Evolutionary conservation across 257 asterid genomes (phyloP).

Genomic region (Parsonsia alboflavescens): DNA sequence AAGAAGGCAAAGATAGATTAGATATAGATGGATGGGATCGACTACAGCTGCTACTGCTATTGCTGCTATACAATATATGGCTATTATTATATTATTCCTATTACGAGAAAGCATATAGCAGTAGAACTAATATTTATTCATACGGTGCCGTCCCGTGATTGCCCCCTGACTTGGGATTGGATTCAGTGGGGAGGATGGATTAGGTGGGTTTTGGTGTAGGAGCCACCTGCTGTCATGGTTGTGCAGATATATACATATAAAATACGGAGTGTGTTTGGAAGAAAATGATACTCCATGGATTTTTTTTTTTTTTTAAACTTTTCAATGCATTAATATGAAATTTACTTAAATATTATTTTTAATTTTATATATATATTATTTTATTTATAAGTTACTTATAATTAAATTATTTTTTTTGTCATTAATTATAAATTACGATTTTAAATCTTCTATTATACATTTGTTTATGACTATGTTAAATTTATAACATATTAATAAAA

Average conservation of each 20-base stretch:
- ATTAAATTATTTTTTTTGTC: no score
- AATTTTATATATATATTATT: no score
- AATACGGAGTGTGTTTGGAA: background rate
- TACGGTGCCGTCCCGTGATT: slow-evolving; percentile 72
- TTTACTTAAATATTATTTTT: no score
- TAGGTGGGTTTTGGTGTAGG: slow-evolving; percentile 41
- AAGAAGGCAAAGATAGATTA: background rate
- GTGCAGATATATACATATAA: background rate
- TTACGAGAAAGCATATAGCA: background rate
- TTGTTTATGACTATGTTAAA: no score
- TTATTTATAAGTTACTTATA: no score
- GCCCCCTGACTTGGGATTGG: slow-evolving; percentile 26
- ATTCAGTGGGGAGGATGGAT: slow-evolving; percentile 13
- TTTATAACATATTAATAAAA: no score
- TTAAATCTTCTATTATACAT: no score
- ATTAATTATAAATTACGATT: no score
- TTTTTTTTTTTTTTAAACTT: no score
- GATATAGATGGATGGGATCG: background rate
- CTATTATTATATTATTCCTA: background rate
- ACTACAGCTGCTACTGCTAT: background rate
- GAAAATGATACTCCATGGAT: no score
- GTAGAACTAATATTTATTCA: slow-evolving; percentile 2
- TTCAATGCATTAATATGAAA: no score
- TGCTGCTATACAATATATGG: background rate
- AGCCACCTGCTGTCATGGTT: slow-evolving; percentile 37